Evolutionary conservation across 1,139 yeast species (phyloP).

Genomic region (Fermentozyma sake): DNA sequence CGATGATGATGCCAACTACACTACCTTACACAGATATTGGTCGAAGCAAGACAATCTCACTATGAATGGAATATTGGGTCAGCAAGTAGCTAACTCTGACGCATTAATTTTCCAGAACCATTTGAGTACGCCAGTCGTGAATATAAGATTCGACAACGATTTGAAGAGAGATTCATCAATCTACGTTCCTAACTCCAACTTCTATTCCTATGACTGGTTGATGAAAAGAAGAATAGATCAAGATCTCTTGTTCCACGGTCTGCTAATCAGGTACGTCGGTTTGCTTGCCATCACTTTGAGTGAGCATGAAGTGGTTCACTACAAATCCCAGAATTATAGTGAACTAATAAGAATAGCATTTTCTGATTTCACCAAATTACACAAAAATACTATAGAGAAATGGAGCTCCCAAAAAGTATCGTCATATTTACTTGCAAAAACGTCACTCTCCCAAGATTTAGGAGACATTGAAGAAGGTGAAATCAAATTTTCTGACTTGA

Average conservation of each 20-base stretch:
- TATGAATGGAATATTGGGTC: slow-evolving; percentile 32
- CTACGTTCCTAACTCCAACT: slow-evolving; percentile 36
- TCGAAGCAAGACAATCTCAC: slow-evolving; percentile 25
- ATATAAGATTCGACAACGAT: slow-evolving; percentile 32
- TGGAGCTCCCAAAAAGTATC: slow-evolving; percentile 24
- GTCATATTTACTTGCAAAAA: slow-evolving; percentile 17
- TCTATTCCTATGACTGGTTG: slow-evolving; percentile 34
- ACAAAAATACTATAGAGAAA: slow-evolving; percentile 9
- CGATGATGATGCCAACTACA: slow-evolving; percentile 19
- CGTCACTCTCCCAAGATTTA: slow-evolving; percentile 20
- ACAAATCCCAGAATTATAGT: slow-evolving; percentile 22
- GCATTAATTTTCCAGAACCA: slow-evolving; percentile 33
- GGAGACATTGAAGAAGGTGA: slow-evolving; percentile 11
- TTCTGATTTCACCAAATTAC: slow-evolving; percentile 11
- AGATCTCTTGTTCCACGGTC: slow-evolving; percentile 30
- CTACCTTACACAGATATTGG: slow-evolving; percentile 38
- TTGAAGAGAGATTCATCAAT: slow-evolving; percentile 23
- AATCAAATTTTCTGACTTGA: slow-evolving; percentile 16
- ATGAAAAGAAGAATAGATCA: slow-evolving; percentile 24
- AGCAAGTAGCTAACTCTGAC: slow-evolving; percentile 22
- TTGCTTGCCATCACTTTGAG: slow-evolving; percentile 32
- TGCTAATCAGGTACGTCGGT: slow-evolving; percentile 37
- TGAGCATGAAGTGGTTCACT: slow-evolving; percentile 41
- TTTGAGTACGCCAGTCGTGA: slow-evolving; percentile 29
- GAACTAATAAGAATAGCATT: slow-evolving; percentile 16